Evolutionary conservation across 2,329 filamentous ascomycete species (phyloP).

Genomic region (Neoscytalidium dimidiatum): DNA sequence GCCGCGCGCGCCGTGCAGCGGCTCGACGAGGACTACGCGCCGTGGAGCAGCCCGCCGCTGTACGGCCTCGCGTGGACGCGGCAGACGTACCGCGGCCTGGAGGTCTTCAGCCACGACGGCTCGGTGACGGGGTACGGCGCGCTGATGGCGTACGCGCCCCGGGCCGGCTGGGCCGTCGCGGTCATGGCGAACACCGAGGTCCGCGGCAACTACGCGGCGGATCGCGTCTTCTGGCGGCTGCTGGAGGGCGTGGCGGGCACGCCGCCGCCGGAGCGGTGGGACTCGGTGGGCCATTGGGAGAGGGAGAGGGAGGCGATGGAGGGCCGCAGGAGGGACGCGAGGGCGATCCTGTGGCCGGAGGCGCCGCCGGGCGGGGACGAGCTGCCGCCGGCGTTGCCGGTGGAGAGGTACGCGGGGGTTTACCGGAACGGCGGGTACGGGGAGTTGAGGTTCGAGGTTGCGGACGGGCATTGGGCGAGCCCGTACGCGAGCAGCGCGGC

Average conservation of each 20-base stretch:
- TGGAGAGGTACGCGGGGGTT: not conserved
- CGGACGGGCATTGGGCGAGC: not conserved
- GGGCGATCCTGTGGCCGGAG: not conserved
- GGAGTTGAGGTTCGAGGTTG: not conserved
- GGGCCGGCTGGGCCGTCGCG: not conserved
- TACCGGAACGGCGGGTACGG: conserved; percentile 1
- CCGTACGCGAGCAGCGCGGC: not conserved
- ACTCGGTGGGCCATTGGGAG: not conserved
- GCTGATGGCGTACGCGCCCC: not conserved
- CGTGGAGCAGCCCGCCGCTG: not conserved
- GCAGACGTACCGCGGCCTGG: not conserved
- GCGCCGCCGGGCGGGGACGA: not conserved
- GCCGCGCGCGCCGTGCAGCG: not conserved
- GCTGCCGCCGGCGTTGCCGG: not conserved
- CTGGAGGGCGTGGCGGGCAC: not conserved
- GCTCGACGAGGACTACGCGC: conserved; percentile 5
- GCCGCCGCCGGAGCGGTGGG: not conserved
- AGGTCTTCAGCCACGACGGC: not conserved
- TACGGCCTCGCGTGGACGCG: conserved; percentile 11
- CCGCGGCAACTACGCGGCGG: not conserved
- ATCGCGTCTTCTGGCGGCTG: not conserved
- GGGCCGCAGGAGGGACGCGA: not conserved
- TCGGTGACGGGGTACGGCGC: conserved; percentile 14
- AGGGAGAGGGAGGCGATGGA: not conserved
- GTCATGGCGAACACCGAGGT: conserved; percentile 18